A percentile compares a stretch with the other conserved stretches of the same genome.
Evolutionary conservation across 495 filamentous ascomycete species (phyloP).

Genomic region (Tuber melanosporum): DNA sequence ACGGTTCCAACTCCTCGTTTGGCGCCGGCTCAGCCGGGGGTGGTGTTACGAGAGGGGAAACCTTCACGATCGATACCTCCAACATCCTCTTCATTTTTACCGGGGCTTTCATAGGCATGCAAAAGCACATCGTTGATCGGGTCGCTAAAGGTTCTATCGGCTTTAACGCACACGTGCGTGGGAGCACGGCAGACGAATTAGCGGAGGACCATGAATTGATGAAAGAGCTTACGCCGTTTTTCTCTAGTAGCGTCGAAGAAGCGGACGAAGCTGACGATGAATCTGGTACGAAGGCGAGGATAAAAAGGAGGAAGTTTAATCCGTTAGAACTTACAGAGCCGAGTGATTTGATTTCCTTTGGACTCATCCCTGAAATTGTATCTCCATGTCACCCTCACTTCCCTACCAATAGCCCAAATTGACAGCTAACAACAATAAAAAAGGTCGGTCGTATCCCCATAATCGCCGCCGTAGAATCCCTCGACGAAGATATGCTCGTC

Average conservation of each 20-base stretch:
- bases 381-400: background rate
- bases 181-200: slow-evolving; percentile 35
- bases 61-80: slow-evolving; percentile 84
- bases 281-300: slow-evolving; percentile 5
- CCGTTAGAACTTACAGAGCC: slow-evolving; percentile 75
- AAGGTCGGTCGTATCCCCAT: slow-evolving; percentile 70
- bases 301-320: slow-evolving; percentile 56
- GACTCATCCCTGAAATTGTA: slow-evolving; percentile 90
- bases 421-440: slow-evolving; percentile 34
- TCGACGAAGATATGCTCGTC: slow-evolving; percentile 70
- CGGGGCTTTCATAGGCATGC: slow-evolving; percentile 87
- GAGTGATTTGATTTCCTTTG: slow-evolving; percentile 78
- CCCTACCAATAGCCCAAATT: background rate
- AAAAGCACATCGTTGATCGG: slow-evolving; percentile 79
- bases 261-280: slow-evolving; percentile 20
- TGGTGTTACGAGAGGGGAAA: slow-evolving; percentile 63
- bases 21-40: slow-evolving; percentile 32
- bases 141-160: slow-evolving; percentile 84
- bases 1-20: slow-evolving; percentile 14
- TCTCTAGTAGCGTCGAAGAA: slow-evolving; percentile 32
- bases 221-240: slow-evolving; percentile 64
- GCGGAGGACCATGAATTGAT: slow-evolving; percentile 58
- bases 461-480: slow-evolving; percentile 70
- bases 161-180: slow-evolving; percentile 76
- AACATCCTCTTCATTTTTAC: slow-evolving; percentile 97